Evolutionary conservation across 768 basidiomycete species (phyloP).

Genomic region (Lentinula lateritia): DNA sequence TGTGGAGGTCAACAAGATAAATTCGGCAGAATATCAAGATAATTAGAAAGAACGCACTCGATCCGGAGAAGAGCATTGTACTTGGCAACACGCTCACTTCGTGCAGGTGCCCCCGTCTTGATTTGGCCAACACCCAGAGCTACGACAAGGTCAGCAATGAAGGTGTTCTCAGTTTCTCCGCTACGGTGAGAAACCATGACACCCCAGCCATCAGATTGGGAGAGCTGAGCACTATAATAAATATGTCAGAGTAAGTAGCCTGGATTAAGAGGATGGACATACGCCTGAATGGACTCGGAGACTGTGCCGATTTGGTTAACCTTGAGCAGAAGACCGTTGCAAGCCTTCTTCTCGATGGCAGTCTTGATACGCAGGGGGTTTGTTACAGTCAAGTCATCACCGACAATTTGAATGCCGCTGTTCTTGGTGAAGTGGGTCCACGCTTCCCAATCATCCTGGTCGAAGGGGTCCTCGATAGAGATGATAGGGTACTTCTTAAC

Average conservation of each 20-base stretch:
- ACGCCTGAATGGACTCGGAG: constrained; percentile 99
- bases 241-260: neutral
- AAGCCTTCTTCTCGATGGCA: constrained; percentile 99
- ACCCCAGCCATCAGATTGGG: constrained; percentile 96
- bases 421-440: constrained; percentile 88
- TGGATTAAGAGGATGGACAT: constrained; percentile 24
- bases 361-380: constrained; percentile 97
- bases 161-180: constrained; percentile 96
- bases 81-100: constrained; percentile 95
- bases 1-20: constrained; percentile 19
- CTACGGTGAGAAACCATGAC: constrained; percentile 99
- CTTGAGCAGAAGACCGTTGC: constrained; percentile 98
- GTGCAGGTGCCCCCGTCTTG: constrained; percentile 97
- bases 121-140: constrained; percentile 92
- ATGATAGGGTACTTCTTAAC: constrained; percentile 93
- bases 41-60: constrained; percentile 50
- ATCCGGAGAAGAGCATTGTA: constrained; percentile 89
- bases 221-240: constrained; percentile 74
- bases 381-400: constrained; percentile 97
- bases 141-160: constrained; percentile 93
- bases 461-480: constrained; percentile 97
- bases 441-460: constrained; percentile 99
- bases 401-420: constrained; percentile 84
- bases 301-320: constrained; percentile 99
- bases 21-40: neutral